These are phyloP conservation scores for Glycine latifolia DNA, from an alignment of 306 rosid genomes.

Conservation along the genomic window DNA sequence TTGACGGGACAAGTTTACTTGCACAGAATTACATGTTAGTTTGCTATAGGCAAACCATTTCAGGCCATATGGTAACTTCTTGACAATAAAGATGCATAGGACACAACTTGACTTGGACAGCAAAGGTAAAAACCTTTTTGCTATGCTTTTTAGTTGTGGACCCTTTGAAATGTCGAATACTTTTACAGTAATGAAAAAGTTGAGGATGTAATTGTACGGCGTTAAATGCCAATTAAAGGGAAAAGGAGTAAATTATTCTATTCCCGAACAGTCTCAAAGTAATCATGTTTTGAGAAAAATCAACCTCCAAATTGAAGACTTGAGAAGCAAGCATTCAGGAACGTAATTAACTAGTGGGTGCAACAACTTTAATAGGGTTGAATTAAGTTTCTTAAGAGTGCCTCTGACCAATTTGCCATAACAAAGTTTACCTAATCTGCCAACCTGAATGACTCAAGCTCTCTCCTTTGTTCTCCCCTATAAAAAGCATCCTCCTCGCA, in stretches of 20 bases:
- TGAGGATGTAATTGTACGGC: slow-evolving; percentile 1
- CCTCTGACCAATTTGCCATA: slow-evolving; percentile 46
- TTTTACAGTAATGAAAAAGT: slow-evolving; percentile 20
- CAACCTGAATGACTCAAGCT: slow-evolving; percentile 60
- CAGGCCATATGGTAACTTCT: slow-evolving; percentile 14
- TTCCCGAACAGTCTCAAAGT: slow-evolving; percentile 36
- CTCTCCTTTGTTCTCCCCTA: slow-evolving; percentile 41
- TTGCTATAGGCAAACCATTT: slow-evolving; percentile 39
- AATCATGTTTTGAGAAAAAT: slow-evolving; percentile 46
- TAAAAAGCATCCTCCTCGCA: slow-evolving; percentile 50
- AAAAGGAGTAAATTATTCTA: slow-evolving; percentile 6
- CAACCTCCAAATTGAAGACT: slow-evolving; percentile 61
- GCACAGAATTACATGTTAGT: slow-evolving; percentile 24
- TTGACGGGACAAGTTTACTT: slow-evolving; percentile 34
- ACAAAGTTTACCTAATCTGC: slow-evolving; percentile 70
- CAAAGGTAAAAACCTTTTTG: slow-evolving; percentile 4
- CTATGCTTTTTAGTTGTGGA: slow-evolving; percentile 10
- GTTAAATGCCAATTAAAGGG: slow-evolving; percentile 18
- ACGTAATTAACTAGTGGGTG: slow-evolving; percentile 75
- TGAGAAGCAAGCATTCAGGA: slow-evolving; percentile 65
- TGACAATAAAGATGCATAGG: not conserved
- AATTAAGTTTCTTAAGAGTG: slow-evolving; percentile 60
- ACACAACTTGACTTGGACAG: slow-evolving; percentile 29
- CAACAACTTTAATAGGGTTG: slow-evolving; percentile 83
- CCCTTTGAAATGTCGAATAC: slow-evolving; percentile 38